These are phyloP conservation scores for Wakefieldia striispora DNA, from an alignment of 768 basidiomycete species.

Conservation along the genomic window DNA sequence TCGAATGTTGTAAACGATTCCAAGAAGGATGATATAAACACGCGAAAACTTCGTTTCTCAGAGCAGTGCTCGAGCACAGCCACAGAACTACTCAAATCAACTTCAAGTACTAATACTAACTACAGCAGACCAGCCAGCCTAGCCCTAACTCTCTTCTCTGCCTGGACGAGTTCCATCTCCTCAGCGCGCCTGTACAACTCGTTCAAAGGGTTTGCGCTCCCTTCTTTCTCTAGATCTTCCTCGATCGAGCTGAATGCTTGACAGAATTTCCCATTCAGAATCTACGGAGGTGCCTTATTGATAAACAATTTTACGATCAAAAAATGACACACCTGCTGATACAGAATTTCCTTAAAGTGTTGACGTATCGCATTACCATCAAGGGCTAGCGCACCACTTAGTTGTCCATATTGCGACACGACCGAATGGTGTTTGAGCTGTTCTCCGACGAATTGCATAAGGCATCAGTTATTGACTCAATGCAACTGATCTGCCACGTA, in stretches of 20 bases:
- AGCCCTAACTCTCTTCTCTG: slow-evolving; percentile 56
- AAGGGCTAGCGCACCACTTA: slow-evolving; percentile 54
- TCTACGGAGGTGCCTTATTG: slow-evolving; percentile 29
- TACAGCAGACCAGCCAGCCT: slow-evolving; percentile 44
- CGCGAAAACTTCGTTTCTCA: slow-evolving; percentile 34
- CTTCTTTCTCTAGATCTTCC: slow-evolving; percentile 54
- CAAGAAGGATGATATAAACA: slow-evolving; percentile 26
- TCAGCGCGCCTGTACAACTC: slow-evolving; percentile 49
- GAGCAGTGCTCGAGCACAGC: slow-evolving; percentile 20
- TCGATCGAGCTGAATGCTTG: slow-evolving; percentile 55
- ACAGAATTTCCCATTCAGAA: slow-evolving; percentile 60
- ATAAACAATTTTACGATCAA: neutral
- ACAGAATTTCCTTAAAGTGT: slow-evolving; percentile 57
- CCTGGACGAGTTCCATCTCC: slow-evolving; percentile 52
- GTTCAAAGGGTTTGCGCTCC: slow-evolving; percentile 52
- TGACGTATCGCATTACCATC: slow-evolving; percentile 47
- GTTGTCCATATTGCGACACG: slow-evolving; percentile 62
- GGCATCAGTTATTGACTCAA: neutral
- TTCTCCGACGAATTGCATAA: neutral
- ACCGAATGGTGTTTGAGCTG: slow-evolving; percentile 61
- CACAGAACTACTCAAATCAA: slow-evolving; percentile 5
- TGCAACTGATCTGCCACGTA: slow-evolving; percentile 14
- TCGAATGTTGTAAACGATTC: slow-evolving; percentile 9
- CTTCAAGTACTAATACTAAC: neutral
- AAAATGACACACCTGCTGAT: slow-evolving; percentile 46